Conservation (phyloP, 768 basidiomycete species). For the Boletales sp. region DNA sequence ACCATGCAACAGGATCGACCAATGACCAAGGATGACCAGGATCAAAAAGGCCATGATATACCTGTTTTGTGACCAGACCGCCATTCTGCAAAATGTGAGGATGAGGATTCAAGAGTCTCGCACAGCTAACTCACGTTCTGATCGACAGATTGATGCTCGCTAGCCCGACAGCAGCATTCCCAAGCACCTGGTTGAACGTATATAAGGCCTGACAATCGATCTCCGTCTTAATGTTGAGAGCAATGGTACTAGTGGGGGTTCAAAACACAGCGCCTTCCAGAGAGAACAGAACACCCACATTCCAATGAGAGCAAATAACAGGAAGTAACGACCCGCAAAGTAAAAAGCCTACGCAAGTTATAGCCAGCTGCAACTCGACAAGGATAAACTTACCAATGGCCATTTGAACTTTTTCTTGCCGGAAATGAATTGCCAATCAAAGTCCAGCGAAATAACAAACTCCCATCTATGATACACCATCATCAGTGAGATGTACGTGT, state of each 20-base stretch:
- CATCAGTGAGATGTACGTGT: conserved; percentile 3
- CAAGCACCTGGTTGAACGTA: conserved; percentile 63
- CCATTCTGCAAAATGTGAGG: conserved; percentile 44
- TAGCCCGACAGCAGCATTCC: conserved; percentile 64
- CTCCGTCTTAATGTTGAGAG: conserved; percentile 55
- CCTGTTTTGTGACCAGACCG: conserved; percentile 62
- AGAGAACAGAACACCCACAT: conserved; percentile 45
- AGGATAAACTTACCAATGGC: conserved; percentile 50
- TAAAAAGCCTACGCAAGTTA: conserved; percentile 50
- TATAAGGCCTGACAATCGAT: conserved; percentile 67
- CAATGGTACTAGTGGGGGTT: conserved; percentile 41
- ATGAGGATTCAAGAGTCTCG: neutral
- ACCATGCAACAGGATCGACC: conserved; percentile 71
- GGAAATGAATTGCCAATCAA: conserved; percentile 61
- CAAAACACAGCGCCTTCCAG: neutral
- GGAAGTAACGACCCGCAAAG: conserved; percentile 63
- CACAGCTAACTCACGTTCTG: conserved; percentile 48
- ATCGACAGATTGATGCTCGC: conserved; percentile 70
- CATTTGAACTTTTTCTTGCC: conserved; percentile 58
- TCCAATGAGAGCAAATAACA: conserved; percentile 63
- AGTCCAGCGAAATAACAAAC: conserved; percentile 56
- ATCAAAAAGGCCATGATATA: conserved; percentile 52
- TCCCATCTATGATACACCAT: conserved; percentile 50
- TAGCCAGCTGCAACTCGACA: neutral
- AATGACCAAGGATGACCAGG: conserved; percentile 61